Conservation (phyloP, 306 rosid genomes). For the Fragaria vesca region DNA sequence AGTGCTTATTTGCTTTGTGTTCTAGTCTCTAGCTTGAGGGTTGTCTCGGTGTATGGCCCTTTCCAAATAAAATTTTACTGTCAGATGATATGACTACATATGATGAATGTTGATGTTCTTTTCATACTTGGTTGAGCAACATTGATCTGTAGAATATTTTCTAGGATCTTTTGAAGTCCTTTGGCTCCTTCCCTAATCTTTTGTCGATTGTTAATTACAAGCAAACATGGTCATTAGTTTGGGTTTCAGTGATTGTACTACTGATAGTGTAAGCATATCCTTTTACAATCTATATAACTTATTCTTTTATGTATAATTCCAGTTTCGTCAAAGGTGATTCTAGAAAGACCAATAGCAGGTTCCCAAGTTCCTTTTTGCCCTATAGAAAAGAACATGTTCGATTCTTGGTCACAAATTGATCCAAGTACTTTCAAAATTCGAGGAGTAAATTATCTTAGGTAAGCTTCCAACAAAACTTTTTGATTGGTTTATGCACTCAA, state of each 20-base stretch:
- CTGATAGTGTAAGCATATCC: not conserved
- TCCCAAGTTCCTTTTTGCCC: constrained; percentile 96
- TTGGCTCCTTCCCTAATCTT: not conserved
- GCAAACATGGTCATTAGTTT: constrained; percentile 3
- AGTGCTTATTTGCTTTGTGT: not conserved
- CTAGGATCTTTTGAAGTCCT: not conserved
- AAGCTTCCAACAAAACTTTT: constrained; percentile 29
- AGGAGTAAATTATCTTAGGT: constrained; percentile 77
- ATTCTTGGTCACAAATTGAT: constrained; percentile 88
- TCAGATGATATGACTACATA: not conserved
- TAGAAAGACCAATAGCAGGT: constrained; percentile 86
- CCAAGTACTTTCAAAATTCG: constrained; percentile 84
- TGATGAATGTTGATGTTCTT: not conserved
- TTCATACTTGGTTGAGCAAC: not conserved
- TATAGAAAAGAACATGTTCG: constrained; percentile 79
- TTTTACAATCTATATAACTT: constrained; percentile 12
- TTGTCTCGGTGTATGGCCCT: not conserved
- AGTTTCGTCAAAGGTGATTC: constrained; percentile 81
- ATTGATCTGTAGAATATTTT: not conserved
- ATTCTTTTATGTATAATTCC: constrained; percentile 37
- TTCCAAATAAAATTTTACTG: not conserved
- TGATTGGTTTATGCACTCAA: constrained; percentile 20
- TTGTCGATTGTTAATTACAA: not conserved
- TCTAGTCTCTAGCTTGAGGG: not conserved
- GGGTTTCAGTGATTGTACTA: not conserved